These are phyloP conservation scores for Sanghuangporus baumii DNA, from an alignment of 1,284 basidiomycete species.

Conservation along the genomic window DNA sequence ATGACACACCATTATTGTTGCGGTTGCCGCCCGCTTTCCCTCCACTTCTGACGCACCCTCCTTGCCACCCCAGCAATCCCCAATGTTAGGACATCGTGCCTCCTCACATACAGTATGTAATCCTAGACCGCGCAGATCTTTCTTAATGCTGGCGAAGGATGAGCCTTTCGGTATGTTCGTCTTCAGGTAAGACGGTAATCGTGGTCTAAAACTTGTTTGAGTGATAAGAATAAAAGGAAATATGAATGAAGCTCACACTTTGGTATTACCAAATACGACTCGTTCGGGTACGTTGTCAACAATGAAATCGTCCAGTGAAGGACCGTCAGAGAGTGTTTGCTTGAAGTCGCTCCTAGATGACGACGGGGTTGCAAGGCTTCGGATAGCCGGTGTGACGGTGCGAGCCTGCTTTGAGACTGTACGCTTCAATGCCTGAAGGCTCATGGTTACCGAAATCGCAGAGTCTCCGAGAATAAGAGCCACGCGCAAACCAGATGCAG, in stretches of 20 bases:
- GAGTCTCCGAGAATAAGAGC: neutral
- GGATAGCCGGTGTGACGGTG: constrained; percentile 24
- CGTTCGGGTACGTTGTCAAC: constrained; percentile 54
- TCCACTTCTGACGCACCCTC: constrained; percentile 66
- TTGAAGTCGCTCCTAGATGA: constrained; percentile 43
- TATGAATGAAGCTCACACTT: constrained; percentile 44
- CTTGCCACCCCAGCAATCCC: constrained; percentile 97
- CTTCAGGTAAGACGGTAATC: constrained; percentile 89
- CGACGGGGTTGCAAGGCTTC: constrained; percentile 43
- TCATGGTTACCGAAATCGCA: neutral
- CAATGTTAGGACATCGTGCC: constrained; percentile 98
- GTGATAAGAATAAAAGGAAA: neutral
- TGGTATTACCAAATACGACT: constrained; percentile 75
- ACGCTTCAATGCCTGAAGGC: constrained; percentile 19
- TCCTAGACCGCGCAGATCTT: constrained; percentile 86
- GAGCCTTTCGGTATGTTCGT: constrained; percentile 88
- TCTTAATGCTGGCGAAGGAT: constrained; percentile 91
- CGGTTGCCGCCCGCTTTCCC: constrained; percentile 83
- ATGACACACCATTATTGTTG: constrained; percentile 91
- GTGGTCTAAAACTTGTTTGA: constrained; percentile 52
- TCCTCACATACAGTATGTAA: constrained; percentile 99
- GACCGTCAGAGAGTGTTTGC: constrained; percentile 63
- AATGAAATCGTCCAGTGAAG: constrained; percentile 84
- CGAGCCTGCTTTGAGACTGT: constrained; percentile 20
- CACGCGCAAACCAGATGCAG: neutral